These are phyloP conservation scores for Penicillium hesseltinei DNA, from an alignment of 2,329 filamentous ascomycete genomes.

Conservation along the genomic window DNA sequence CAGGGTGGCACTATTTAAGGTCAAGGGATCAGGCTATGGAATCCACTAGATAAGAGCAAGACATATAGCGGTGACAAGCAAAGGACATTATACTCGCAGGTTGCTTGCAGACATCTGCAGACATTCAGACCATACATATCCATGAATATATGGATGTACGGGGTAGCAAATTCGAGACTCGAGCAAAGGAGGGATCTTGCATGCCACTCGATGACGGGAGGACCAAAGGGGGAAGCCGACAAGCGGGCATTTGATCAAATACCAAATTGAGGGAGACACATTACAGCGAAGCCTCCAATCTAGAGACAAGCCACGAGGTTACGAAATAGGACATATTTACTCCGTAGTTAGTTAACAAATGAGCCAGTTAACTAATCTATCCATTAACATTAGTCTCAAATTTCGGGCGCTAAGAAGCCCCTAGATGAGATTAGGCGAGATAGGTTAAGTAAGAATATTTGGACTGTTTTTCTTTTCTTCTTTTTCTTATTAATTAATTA, in stretches of 20 bases:
- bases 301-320: background rate
- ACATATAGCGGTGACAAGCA: constrained; percentile 9
- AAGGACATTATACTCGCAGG: background rate
- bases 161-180: background rate
- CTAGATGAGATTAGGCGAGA: background rate
- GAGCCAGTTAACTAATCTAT: background rate
- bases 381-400: background rate
- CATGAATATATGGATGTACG: background rate
- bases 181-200: background rate
- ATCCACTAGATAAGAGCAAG: background rate
- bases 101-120: background rate
- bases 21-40: background rate
- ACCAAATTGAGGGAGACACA: constrained; percentile 5
- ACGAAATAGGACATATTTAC: background rate
- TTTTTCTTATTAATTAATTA: background rate
- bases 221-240: constrained; percentile 22
- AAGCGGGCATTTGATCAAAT: constrained; percentile 11
- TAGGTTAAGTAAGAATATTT: background rate
- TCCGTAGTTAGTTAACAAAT: background rate
- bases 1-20: background rate
- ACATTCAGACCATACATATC: background rate
- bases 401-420: constrained; percentile 6
- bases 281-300: background rate
- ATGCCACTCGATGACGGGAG: constrained; percentile 12
- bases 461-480: background rate